Conservation (phyloP, 805 yeast genomes). For the Myxozyma geophila region DNA sequence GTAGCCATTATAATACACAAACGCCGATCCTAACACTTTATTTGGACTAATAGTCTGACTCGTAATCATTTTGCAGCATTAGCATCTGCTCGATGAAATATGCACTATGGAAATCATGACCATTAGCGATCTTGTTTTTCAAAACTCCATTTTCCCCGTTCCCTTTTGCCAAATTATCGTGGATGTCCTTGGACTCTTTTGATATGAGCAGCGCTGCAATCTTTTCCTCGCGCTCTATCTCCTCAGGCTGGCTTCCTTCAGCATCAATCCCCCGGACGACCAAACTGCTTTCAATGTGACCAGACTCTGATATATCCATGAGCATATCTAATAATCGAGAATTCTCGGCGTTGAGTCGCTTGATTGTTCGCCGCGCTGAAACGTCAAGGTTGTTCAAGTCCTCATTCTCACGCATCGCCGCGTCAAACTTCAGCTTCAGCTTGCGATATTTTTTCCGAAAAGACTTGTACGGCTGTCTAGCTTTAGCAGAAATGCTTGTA, state of each 20-base stretch:
- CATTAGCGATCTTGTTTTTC: neutral
- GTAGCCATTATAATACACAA: neutral
- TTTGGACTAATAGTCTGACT: conserved; percentile 16
- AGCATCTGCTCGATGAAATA: conserved; percentile 16
- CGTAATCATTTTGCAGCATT: conserved; percentile 26
- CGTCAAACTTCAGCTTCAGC: conserved; percentile 27
- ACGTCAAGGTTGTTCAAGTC: conserved; percentile 21
- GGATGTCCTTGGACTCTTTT: neutral
- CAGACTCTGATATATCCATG: conserved; percentile 29
- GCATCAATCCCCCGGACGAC: conserved; percentile 17
- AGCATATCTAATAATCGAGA: conserved; percentile 31
- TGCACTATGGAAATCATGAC: neutral
- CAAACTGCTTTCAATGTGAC: conserved; percentile 17
- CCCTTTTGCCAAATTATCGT: neutral
- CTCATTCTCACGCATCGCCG: conserved; percentile 28
- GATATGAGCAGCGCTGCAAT: neutral
- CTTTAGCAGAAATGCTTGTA: neutral
- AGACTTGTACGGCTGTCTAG: conserved; percentile 33
- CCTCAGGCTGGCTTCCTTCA: conserved; percentile 9
- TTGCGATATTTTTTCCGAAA: conserved; percentile 36
- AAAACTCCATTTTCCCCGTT: neutral
- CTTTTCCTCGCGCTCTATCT: conserved; percentile 18
- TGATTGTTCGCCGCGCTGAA: conserved; percentile 23
- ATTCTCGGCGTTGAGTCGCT: conserved; percentile 32
- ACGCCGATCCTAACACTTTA: neutral